Evolutionary conservation across 768 basidiomycete genomes (phyloP).

Genomic region (Xerocomus brunneocitrinus): DNA sequence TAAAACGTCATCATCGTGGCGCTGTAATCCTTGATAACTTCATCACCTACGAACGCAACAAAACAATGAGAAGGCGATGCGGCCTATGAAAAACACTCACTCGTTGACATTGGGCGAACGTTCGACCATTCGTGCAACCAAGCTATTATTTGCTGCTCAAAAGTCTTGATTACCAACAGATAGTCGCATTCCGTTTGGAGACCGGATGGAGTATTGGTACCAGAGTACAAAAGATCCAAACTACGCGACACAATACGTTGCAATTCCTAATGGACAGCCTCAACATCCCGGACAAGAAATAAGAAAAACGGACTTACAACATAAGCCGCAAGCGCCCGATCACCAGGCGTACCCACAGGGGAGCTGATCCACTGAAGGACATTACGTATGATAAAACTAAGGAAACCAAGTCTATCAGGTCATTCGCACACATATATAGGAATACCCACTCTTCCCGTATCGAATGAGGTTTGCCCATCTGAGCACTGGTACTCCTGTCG

Average conservation of each 20-base stretch:
- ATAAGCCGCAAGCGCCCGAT: slow-evolving; percentile 70
- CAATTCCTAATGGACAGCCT: slow-evolving; percentile 50
- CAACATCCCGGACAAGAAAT: background rate
- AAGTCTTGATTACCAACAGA: slow-evolving; percentile 74
- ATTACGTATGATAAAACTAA: slow-evolving; percentile 83
- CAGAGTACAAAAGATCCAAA: slow-evolving; percentile 86
- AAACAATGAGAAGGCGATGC: slow-evolving; percentile 1
- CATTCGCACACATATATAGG: background rate
- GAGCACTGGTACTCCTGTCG: slow-evolving; percentile 87
- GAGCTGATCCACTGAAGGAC: slow-evolving; percentile 70
- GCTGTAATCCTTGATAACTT: slow-evolving; percentile 24
- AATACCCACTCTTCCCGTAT: slow-evolving; percentile 85
- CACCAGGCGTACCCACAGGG: slow-evolving; percentile 57
- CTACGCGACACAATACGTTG: slow-evolving; percentile 88
- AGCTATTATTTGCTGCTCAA: slow-evolving; percentile 70
- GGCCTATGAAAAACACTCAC: slow-evolving; percentile 12
- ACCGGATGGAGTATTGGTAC: slow-evolving; percentile 73
- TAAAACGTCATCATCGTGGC: slow-evolving; percentile 56
- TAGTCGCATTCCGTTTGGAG: slow-evolving; percentile 84
- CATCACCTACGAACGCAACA: slow-evolving; percentile 19
- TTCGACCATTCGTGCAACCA: slow-evolving; percentile 54
- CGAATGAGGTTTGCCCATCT: slow-evolving; percentile 94
- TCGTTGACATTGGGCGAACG: slow-evolving; percentile 10
- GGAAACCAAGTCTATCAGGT: background rate
- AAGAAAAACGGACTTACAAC: slow-evolving; percentile 45